A percentile compares a stretch with the other conserved stretches of the same genome.
Evolutionary conservation across 768 basidiomycete genomes (phyloP).

Genomic region (Hemileccinum impolitum): DNA sequence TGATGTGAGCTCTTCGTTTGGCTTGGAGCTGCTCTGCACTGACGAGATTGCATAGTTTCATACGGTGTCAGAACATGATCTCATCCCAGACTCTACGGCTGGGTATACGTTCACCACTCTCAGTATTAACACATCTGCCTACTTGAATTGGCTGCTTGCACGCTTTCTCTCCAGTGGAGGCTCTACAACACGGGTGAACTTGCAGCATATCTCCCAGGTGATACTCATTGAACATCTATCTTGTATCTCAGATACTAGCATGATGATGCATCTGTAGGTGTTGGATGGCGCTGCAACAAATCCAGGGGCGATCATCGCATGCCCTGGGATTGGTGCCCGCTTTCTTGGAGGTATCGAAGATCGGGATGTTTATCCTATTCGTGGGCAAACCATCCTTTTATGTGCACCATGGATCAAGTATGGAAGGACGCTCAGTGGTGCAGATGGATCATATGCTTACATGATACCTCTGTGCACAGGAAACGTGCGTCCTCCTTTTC

Average conservation of each 20-base stretch:
- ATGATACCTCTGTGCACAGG: constrained; percentile 37
- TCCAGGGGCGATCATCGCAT: constrained; percentile 55
- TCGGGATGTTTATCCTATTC: constrained; percentile 42
- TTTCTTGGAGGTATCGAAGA: constrained; percentile 52
- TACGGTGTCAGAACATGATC: constrained; percentile 37
- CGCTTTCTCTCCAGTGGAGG: constrained; percentile 66
- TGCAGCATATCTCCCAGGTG: constrained; percentile 70
- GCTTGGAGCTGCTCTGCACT: not conserved
- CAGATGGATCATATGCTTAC: constrained; percentile 33
- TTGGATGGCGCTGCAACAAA: constrained; percentile 3
- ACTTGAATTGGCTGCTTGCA: constrained; percentile 59
- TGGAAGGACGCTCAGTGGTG: constrained; percentile 30
- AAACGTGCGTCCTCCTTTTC: constrained; percentile 33
- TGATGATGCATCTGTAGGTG: constrained; percentile 7
- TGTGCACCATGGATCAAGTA: constrained; percentile 48
- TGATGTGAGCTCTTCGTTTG: constrained; percentile 35
- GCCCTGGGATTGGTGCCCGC: constrained; percentile 62
- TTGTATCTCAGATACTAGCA: not conserved
- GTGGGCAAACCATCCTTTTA: constrained; percentile 45
- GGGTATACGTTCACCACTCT: constrained; percentile 66
- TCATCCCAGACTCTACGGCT: constrained; percentile 39
- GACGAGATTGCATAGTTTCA: constrained; percentile 26
- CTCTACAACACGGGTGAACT: constrained; percentile 47
- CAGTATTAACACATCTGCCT: constrained; percentile 61
- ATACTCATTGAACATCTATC: not conserved